Evolutionary conservation across 2,329 filamentous ascomycete genomes (phyloP), one percentile per base, ranked within the genome.

Genomic region (Reticulascus tulasneorum): DNA sequence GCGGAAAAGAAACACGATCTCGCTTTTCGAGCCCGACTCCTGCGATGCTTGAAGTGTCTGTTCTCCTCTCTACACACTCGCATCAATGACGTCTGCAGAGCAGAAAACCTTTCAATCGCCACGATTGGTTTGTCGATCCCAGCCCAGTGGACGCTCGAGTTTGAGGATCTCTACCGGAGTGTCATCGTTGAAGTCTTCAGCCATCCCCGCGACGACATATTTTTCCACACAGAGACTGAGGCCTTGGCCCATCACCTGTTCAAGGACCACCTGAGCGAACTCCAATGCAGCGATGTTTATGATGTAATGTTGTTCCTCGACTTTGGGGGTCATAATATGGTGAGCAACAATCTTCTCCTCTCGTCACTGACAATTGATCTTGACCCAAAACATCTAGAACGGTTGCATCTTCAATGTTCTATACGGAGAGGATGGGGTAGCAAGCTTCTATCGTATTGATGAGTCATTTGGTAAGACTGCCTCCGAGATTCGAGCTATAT

Each of bases 271-370:
- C 7, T 9, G 8, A 31, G 30, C 3, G 29, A 19, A 7, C 9
- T 19, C 4, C 7, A 32, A 6, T 9, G 16, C 2, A 11, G 10
- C 5, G 8, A n/a, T 2, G 16, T 7, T 2, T 16, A 24, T 4
- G 18, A 29, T 6, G 31, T 15, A 6, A 17, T 41, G 6, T 7
- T 41, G 26, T 37, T 44, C 7, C 41, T 44, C 2, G 41, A 44
- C 12, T 41, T 37, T n/a, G 37, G 40, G 3, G 41, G 37, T 1
- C 41, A 41, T 20, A 41, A 31, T 16, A 37, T 44, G 41, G 41
- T 44, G 23, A 28, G 7, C 34, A 7, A 5, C 16, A 27, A 12
- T 9, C 23, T 13, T 25, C 23, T 9, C n/a, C 9, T n/a, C 5
- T 7, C 9, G 6, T 21, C 25, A 30, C 9, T 20, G 11, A 21